Percentiles rank a stretch among this genome's conserved stretches.
These are phyloP conservation scores for Suhomyces sp. DNA, from an alignment of 805 yeast genomes.

Conservation along the genomic window DNA sequence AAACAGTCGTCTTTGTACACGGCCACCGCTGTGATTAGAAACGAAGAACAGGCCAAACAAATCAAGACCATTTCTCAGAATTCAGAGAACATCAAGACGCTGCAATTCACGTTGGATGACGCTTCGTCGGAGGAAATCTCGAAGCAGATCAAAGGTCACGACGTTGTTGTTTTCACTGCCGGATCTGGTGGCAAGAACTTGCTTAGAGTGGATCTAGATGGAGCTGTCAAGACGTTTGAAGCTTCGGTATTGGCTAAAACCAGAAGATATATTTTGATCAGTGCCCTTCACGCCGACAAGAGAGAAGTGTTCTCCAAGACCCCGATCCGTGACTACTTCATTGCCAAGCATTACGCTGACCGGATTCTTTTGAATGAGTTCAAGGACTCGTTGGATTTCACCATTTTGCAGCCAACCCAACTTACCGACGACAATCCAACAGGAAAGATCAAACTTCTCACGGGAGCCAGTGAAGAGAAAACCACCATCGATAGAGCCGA, in stretches of 20 bases:
- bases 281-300: constrained; percentile 56
- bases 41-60: constrained; percentile 41
- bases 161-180: constrained; percentile 59
- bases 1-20: constrained; percentile 16
- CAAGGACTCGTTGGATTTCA: constrained; percentile 46
- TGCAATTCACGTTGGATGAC: constrained; percentile 40
- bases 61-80: constrained; percentile 38
- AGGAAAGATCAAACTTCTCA: constrained; percentile 40
- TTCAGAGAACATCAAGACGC: constrained; percentile 25
- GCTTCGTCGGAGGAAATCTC: constrained; percentile 34
- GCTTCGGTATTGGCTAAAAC: constrained; percentile 48
- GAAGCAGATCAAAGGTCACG: constrained; percentile 42
- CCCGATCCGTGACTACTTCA: constrained; percentile 47
- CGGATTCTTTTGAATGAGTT: constrained; percentile 37
- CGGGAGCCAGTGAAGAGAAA: constrained; percentile 17
- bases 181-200: constrained; percentile 61
- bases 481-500: constrained; percentile 48
- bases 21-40: constrained; percentile 47
- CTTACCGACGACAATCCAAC: constrained; percentile 41
- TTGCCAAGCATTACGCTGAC: constrained; percentile 65
- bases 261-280: constrained; percentile 50
- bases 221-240: constrained; percentile 56
- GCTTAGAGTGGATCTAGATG: constrained; percentile 59
- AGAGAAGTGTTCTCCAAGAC: constrained; percentile 44
- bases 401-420: constrained; percentile 56